These are phyloP conservation scores for Phytophthora hybrid DNA, from an alignment of 352 stramenopile genomes.

Conservation along the genomic window DNA sequence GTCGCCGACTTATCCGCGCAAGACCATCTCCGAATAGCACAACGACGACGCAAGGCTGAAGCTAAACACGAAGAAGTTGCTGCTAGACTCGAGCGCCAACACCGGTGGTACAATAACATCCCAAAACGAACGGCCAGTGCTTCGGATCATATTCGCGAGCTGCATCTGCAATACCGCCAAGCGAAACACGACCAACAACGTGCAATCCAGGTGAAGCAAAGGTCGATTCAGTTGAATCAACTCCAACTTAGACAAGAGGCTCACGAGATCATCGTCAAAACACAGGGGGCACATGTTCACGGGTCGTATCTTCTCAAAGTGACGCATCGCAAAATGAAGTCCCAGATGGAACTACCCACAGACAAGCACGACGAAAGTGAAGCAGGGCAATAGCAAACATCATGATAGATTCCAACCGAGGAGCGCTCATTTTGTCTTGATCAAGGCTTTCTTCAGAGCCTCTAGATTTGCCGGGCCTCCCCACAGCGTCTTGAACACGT, in stretches of 20 bases:
- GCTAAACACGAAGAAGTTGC: constrained; percentile 23
- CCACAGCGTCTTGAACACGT: constrained; percentile 72
- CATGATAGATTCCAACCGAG: neutral
- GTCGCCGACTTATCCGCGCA: constrained; percentile 46
- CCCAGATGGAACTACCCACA: neutral
- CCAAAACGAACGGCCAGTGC: constrained; percentile 11
- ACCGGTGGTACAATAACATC: constrained; percentile 52
- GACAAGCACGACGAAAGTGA: neutral
- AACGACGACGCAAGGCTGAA: constrained; percentile 27
- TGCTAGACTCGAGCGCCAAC: constrained; percentile 31
- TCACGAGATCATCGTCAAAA: constrained; percentile 34
- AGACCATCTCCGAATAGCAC: constrained; percentile 45
- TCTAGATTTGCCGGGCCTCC: constrained; percentile 73
- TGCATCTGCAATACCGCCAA: constrained; percentile 16
- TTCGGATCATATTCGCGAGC: constrained; percentile 24
- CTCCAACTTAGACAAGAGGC: constrained; percentile 39
- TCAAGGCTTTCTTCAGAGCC: constrained; percentile 57
- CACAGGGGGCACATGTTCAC: constrained; percentile 40
- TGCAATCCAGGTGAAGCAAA: constrained; percentile 9
- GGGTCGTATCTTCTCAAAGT: constrained; percentile 59
- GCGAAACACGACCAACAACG: constrained; percentile 13
- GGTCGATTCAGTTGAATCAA: constrained; percentile 17
- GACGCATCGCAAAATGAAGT: constrained; percentile 1
- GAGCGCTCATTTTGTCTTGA: constrained; percentile 43
- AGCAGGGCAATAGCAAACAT: neutral